Evolutionary conservation across 352 stramenopile species (phyloP), one percentile per base, ranked within the genome.

Genomic region (Pythium oligandrum): DNA sequence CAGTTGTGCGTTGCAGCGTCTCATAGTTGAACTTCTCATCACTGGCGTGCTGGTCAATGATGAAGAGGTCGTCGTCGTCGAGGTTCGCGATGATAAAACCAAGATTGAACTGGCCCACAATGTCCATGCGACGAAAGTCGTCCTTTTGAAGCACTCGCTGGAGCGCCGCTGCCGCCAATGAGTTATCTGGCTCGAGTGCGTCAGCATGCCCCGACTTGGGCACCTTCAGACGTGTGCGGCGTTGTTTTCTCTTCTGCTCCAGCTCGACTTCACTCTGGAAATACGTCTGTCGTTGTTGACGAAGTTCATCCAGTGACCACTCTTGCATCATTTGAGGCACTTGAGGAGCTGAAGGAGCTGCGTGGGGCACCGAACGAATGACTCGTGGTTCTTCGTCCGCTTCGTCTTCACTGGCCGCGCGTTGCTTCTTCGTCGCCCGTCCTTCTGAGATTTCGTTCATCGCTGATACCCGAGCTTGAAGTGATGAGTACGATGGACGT

Each of bases 31-130:
- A 74, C 53, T 86, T 85, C 70, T 99, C 97, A 68, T 98, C 98
- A 54, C 97, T 98, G 4, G 96, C 97, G 64, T 99, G 97, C 72
- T 99, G 97, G 71, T 99, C 97, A n/a, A 99, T 83, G 60, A 99
- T 98, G 80, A 97, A 99, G 12, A 99, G 63, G 54, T 98, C 87
- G 7, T 42, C 38, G 49, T 90, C 73, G 49, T 90, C 85, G 26
- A 92, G 67, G 39, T 82, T 81, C 33, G 75, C 89, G 36, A 99
- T 92, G 43, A 99, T 98, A 61, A 99, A 99, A 3, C 96, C 96
- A 55, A 98, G 81, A 59, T 99, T 99, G 69, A 99, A 99, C 53
- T 99, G 96, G 3, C 96, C 95, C 44, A 98, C 68, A 17, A 98
- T 78, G 31, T 88, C 62, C 86, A 98, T 98, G 26, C 78, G 68